A percentile compares a stretch with the other conserved stretches of the same genome.
These are phyloP conservation scores for Lepiota brunneoincarnata DNA, from an alignment of 768 basidiomycete genomes.

Conservation along the genomic window DNA sequence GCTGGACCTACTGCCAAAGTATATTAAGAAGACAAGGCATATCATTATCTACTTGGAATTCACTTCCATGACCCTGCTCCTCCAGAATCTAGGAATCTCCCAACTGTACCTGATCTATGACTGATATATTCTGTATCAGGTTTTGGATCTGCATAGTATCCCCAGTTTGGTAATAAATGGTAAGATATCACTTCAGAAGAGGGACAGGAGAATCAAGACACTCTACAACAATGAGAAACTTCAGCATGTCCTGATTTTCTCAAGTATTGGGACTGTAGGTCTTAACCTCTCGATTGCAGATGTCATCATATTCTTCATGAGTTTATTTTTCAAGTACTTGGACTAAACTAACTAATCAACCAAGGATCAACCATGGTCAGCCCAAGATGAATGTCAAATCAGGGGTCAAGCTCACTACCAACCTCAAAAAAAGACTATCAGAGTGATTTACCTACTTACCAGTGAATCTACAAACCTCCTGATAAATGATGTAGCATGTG, in stretches of 20 bases:
- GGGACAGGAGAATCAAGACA: too few relatives aligned
- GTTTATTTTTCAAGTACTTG: not conserved
- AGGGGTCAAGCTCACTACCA: slow-evolving; percentile 1
- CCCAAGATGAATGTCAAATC: slow-evolving; percentile 8
- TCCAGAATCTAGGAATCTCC: slow-evolving; percentile 17
- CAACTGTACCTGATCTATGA: too few relatives aligned
- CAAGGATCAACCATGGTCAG: slow-evolving; percentile 12
- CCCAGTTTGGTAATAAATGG: too few relatives aligned
- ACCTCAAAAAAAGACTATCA: not conserved
- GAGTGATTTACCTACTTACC: too few relatives aligned
- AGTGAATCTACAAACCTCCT: too few relatives aligned
- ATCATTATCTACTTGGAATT: slow-evolving; percentile 19
- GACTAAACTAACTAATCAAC: too few relatives aligned
- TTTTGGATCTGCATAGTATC: too few relatives aligned
- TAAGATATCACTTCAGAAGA: too few relatives aligned
- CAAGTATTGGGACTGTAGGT: slow-evolving; percentile 3
- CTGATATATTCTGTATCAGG: too few relatives aligned
- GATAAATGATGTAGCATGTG: too few relatives aligned
- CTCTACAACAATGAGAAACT: too few relatives aligned
- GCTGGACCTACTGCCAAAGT: not conserved
- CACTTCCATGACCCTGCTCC: slow-evolving; percentile 13
- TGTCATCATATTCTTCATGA: slow-evolving; percentile 3
- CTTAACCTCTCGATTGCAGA: slow-evolving; percentile 4
- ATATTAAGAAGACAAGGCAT: not conserved
- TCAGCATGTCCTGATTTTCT: not conserved